phyloP scores from a whole-genome alignment of 345 rosid genomes.

The Eucalyptus marginata region DNA sequence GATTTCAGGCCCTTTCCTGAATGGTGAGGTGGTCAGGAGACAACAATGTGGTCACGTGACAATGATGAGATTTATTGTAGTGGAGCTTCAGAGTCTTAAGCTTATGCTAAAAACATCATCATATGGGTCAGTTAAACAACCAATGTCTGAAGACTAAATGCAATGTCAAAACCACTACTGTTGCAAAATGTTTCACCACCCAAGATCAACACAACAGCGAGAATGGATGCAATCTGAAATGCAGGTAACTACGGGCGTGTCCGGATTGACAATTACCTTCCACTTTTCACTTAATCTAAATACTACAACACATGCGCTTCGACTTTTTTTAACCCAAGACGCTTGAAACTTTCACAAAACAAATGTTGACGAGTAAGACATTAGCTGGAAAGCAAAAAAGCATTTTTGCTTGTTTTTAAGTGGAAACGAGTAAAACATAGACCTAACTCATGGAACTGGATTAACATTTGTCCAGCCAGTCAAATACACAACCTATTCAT shows the following conservation, averaged over 20 bases:
- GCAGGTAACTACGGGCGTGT: neutral
- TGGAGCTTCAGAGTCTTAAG: neutral
- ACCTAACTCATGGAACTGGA: neutral
- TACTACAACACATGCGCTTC: neutral
- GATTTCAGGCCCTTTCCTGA: neutral
- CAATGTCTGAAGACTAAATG: neutral
- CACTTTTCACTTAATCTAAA: neutral
- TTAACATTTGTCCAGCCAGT: neutral
- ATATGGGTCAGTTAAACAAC: neutral
- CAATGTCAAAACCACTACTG: neutral
- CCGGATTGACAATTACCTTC: neutral
- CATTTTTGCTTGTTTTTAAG: neutral
- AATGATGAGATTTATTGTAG: neutral
- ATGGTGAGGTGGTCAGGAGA: neutral
- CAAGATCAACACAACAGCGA: neutral
- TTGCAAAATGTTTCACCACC: neutral
- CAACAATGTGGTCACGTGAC: neutral
- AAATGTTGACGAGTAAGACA: neutral
- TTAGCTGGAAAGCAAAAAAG: neutral
- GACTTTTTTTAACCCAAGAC: neutral
- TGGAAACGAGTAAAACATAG: neutral
- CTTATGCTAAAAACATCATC: neutral
- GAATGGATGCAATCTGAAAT: neutral
- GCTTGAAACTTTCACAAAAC: neutral
- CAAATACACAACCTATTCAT: neutral